Evolutionary conservation across 495 filamentous ascomycete species (phyloP).

Genomic region (Penicillium bialowiezense): DNA sequence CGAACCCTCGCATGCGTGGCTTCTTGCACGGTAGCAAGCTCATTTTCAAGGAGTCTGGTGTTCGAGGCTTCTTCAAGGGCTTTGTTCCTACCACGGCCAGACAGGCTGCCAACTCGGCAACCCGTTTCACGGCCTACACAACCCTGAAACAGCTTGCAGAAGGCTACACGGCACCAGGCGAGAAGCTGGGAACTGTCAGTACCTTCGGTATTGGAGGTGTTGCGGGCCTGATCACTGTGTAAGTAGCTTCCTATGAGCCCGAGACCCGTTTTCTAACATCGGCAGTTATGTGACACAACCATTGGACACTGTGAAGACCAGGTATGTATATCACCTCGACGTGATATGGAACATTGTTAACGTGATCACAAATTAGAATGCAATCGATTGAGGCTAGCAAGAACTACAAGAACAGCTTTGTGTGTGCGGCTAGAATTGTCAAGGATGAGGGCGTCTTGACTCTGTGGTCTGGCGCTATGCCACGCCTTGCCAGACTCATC

Average conservation of each 20-base stretch:
- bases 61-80: conserved; percentile 93
- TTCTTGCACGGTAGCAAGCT: conserved; percentile 88
- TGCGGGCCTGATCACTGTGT: conserved; percentile 92
- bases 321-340: conserved; percentile 34
- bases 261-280: neutral
- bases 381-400: conserved; percentile 87
- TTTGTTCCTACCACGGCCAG: conserved; percentile 92
- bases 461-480: conserved; percentile 92
- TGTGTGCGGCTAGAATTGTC: conserved; percentile 79
- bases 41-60: conserved; percentile 81
- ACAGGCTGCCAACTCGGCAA: conserved; percentile 91
- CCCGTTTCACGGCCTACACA: conserved; percentile 86
- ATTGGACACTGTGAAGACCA: conserved; percentile 92
- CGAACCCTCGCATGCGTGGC: conserved; percentile 82
- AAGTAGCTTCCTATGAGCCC: no score
- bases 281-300: conserved; percentile 72
- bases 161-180: conserved; percentile 86
- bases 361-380: conserved; percentile 57
- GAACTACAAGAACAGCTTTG: conserved; percentile 84
- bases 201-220: conserved; percentile 91
- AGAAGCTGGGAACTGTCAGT: conserved; percentile 84
- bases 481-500: conserved; percentile 77
- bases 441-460: conserved; percentile 86
- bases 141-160: conserved; percentile 87
- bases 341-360: neutral